Evolutionary conservation across 352 stramenopile species (phyloP).

Genomic region (Phytopythium chamaehyphon): DNA sequence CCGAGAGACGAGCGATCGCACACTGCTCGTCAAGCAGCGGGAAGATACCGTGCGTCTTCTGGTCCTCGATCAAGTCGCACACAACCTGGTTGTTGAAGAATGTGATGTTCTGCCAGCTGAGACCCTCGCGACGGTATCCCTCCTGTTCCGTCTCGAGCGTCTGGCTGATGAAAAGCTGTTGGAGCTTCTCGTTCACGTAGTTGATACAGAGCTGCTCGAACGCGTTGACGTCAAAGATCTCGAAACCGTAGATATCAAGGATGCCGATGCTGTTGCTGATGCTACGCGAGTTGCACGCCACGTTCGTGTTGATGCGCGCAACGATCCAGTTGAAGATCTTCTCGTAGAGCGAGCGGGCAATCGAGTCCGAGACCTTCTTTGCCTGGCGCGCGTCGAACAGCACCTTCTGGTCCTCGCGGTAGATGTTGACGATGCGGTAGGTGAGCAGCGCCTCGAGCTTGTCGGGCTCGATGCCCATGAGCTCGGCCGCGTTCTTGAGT

Average conservation of each 20-base stretch:
- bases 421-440: constrained; percentile 78
- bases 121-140: constrained; percentile 67
- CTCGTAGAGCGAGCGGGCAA: constrained; percentile 85
- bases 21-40: constrained; percentile 79
- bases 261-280: constrained; percentile 85
- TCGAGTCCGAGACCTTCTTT: constrained; percentile 81
- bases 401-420: constrained; percentile 73
- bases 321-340: constrained; percentile 91
- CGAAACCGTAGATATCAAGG: constrained; percentile 89
- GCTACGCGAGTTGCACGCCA: constrained; percentile 51
- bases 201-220: constrained; percentile 92
- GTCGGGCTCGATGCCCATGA: constrained; percentile 61
- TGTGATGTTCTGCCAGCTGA: constrained; percentile 70
- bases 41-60: constrained; percentile 80
- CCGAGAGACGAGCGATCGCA: constrained; percentile 60
- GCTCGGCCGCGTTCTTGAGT: constrained; percentile 46
- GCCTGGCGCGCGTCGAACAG: constrained; percentile 70
- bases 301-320: constrained; percentile 79
- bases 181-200: constrained; percentile 88
- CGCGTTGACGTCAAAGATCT: constrained; percentile 88
- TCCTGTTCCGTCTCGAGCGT: constrained; percentile 78
- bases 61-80: constrained; percentile 86
- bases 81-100: constrained; percentile 90
- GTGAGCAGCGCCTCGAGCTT: constrained; percentile 71
- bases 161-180: constrained; percentile 86